Conservation (phyloP, 2,329 filamentous ascomycete genomes). For the Thermochaetoides dissita region DNA sequence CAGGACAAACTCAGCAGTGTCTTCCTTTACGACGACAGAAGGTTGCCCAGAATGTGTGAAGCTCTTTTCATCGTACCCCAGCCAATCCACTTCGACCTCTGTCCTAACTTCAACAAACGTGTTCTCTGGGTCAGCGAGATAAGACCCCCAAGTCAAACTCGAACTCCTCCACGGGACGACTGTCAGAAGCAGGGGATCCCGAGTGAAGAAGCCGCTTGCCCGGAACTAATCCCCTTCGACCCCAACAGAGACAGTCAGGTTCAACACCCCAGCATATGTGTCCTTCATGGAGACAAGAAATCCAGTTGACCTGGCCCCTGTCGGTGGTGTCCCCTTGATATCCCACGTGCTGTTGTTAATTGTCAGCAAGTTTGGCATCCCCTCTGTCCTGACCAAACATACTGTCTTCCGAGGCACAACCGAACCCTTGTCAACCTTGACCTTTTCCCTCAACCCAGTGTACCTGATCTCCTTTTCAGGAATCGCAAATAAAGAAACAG, state of each 20-base stretch:
- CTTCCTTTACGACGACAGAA: slow-evolving; percentile 21
- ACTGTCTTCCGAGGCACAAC: too few relatives aligned
- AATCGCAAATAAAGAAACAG: too few relatives aligned
- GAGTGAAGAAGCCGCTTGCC: slow-evolving; percentile 24
- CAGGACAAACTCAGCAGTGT: slow-evolving; percentile 16
- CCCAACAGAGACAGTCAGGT: slow-evolving; percentile 33
- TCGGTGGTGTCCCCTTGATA: slow-evolving; percentile 50
- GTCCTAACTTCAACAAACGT: slow-evolving; percentile 24
- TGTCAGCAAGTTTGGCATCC: slow-evolving; percentile 54
- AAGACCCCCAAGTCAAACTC: slow-evolving; percentile 27
- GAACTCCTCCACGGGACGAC: slow-evolving; percentile 28
- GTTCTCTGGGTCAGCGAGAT: slow-evolving; percentile 27
- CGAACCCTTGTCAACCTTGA: slow-evolving; percentile 53
- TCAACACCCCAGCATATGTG: slow-evolving; percentile 43
- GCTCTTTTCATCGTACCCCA: slow-evolving; percentile 22
- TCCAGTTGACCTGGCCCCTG: slow-evolving; percentile 43
- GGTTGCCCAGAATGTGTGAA: slow-evolving; percentile 28
- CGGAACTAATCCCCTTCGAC: slow-evolving; percentile 8
- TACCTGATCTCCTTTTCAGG: too few relatives aligned
- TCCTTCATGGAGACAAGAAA: slow-evolving; percentile 49
- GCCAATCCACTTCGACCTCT: slow-evolving; percentile 28
- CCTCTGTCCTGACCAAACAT: too few relatives aligned
- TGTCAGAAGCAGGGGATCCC: slow-evolving; percentile 26
- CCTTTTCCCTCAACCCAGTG: slow-evolving; percentile 31
- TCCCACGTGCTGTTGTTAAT: slow-evolving; percentile 49